Base-by-base conservation (phyloP, 2,329 filamentous ascomycete species). In the Chrysoporthe austroafricana region DNA sequence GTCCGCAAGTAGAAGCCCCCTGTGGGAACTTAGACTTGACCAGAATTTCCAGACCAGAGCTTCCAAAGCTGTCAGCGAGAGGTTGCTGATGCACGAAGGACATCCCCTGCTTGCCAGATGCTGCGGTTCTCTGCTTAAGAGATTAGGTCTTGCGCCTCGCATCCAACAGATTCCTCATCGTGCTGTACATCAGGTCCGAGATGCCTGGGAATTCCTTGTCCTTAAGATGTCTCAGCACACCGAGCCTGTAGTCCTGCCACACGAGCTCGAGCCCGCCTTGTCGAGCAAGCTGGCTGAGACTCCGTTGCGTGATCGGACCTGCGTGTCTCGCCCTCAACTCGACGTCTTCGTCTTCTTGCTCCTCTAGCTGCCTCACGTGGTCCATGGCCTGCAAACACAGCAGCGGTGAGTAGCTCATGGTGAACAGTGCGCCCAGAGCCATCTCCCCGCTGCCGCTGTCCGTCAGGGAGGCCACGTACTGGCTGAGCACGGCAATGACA, bases 161-260 rank as follows among this genome's bases (percentile, higher is more conserved):
- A 69, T 81, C 86, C 78, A 88, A 89, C 72, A 95, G 78, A 62
- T 90, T 88, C 76, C 90, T 93, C 87, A 96, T 93, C 1, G 92
- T 94, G 73, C 89, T 92, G 77, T 91, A 91, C 84, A 96, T 90
- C 73, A 96, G 79, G 70, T 90, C 84, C 18, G 86, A 85, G 42
- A 95, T 83, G 0, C 93, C 93, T 13, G 77, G 79, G 58, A 91
- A 83, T 0, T 90, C 91, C 64, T 84, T 85, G 6, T 79, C 81
- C 68, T 90, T 89, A 70, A 96, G 78, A 78, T 89, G 88, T 62
- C 84, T 83, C 66, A 97, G 79, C 70, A 95, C 89, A n/a, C 87
- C 85, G 6, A 93, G 81, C 67, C 91, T 85, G 76, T 94, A 97
- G 62, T 91, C 88, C 73, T 90, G 87, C 90, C 91, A 96, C 16